Conservation (phyloP, 1,139 yeast genomes). For the Spathaspora jeffriesii region DNA sequence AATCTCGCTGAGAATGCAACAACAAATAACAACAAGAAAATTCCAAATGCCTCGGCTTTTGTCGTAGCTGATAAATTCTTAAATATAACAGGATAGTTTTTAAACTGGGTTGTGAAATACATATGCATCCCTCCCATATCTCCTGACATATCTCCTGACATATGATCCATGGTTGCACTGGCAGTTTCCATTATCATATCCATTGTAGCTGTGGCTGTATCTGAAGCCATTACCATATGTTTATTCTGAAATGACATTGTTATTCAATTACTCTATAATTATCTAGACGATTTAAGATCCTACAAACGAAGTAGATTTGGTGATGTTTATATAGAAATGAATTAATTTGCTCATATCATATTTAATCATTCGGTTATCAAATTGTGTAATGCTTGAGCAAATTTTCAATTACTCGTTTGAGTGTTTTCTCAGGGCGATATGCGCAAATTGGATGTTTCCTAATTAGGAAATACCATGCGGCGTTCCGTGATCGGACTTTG, state of each 20-base stretch:
- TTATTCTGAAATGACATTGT: not conserved
- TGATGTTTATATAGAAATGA: not conserved
- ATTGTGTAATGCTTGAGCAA: conserved; percentile 2
- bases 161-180: conserved; percentile 12
- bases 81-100: conserved; percentile 63
- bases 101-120: conserved; percentile 52
- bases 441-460: conserved; percentile 6
- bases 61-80: conserved; percentile 48
- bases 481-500: not conserved
- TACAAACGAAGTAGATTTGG: not conserved
- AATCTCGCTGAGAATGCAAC: conserved; percentile 61
- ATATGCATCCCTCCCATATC: conserved; percentile 48
- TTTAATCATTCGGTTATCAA: not conserved
- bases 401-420: not conserved
- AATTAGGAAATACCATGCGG: conserved; percentile 4
- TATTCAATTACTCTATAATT: not conserved
- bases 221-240: conserved; percentile 5
- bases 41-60: conserved; percentile 70
- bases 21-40: conserved; percentile 59
- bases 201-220: conserved; percentile 6
- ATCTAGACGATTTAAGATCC: not conserved
- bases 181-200: conserved; percentile 17
- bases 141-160: too few relatives aligned
- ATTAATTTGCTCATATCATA: conserved; percentile 1
- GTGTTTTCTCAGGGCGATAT: not conserved